Percentiles rank a stretch among this genome's conserved stretches.
These are phyloP conservation scores for Breviolum minutum DNA, from an alignment of 73 alveolate genomes.

Conservation along the genomic window DNA sequence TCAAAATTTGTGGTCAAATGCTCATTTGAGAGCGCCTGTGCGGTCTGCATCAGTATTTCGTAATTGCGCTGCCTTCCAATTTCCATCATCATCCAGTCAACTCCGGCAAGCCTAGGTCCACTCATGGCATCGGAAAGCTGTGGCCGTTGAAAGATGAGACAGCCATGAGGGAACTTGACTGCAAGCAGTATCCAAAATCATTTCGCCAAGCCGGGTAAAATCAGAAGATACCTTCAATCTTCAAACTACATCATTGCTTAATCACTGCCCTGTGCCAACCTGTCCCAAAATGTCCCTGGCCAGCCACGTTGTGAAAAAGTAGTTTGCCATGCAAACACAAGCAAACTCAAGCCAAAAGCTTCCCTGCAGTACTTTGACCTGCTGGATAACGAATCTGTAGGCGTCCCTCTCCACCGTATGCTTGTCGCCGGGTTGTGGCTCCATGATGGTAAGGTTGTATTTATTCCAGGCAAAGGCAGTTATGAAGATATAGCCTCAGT, in stretches of 20 bases:
- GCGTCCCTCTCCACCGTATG: slow-evolving; percentile 67
- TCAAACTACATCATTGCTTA: no score
- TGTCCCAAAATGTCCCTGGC: background rate
- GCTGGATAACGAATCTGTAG: slow-evolving; percentile 37
- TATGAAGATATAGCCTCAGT: slow-evolving; percentile 16
- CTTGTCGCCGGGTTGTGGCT: slow-evolving; percentile 16
- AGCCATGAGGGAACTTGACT: no score
- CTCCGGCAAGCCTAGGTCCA: slow-evolving; percentile 45
- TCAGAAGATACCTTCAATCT: no score
- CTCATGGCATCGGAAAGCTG: background rate
- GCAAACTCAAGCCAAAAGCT: slow-evolving; percentile 61
- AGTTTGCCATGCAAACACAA: slow-evolving; percentile 42
- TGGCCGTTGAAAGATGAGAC: no score
- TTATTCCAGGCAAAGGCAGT: slow-evolving; percentile 41
- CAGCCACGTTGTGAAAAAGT: slow-evolving; percentile 48
- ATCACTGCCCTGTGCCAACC: no score
- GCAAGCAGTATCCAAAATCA: no score
- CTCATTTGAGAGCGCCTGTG: background rate
- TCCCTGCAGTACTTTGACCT: slow-evolving; percentile 58
- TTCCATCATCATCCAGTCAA: slow-evolving; percentile 83
- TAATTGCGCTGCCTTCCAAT: slow-evolving; percentile 73
- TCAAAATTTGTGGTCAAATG: no score
- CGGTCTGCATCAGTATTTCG: slow-evolving; percentile 44
- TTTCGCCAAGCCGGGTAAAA: no score
- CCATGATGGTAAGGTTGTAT: slow-evolving; percentile 35